Conservation (phyloP, 2,329 filamentous ascomycete species). For the Monosporascus cannonballus region DNA sequence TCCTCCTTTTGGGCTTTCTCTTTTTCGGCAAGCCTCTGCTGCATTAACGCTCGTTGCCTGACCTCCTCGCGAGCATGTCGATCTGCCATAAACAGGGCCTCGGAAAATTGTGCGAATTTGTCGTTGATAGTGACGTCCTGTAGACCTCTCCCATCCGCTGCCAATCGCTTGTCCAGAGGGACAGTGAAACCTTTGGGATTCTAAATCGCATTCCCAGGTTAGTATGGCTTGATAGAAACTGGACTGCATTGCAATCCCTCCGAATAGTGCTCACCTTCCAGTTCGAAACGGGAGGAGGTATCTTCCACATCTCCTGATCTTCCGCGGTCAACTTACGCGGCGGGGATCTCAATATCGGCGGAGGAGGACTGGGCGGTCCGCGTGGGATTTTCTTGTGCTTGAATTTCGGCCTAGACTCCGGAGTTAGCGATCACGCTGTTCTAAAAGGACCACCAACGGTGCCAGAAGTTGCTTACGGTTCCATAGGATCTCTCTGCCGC, state of each 20-base stretch:
- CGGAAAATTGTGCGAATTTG: slow-evolving; percentile 94
- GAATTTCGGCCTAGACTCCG: slow-evolving; percentile 70
- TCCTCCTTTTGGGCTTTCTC: slow-evolving; percentile 95
- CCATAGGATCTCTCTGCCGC: slow-evolving; percentile 80
- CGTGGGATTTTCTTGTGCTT: slow-evolving; percentile 98
- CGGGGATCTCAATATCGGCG: slow-evolving; percentile 91
- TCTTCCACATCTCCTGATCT: slow-evolving; percentile 96
- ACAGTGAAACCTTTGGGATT: slow-evolving; percentile 98
- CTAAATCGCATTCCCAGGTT: slow-evolving; percentile 15
- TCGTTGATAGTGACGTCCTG: slow-evolving; percentile 97
- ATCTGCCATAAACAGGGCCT: slow-evolving; percentile 90
- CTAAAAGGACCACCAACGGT: background rate
- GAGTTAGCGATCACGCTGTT: slow-evolving; percentile 3
- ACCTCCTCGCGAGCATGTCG: slow-evolving; percentile 94
- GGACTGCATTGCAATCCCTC: too few species aligned
- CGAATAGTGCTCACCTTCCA: slow-evolving; percentile 58
- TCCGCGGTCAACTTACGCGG: slow-evolving; percentile 92
- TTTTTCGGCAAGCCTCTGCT: slow-evolving; percentile 92
- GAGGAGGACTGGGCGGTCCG: slow-evolving; percentile 85
- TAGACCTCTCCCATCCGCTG: slow-evolving; percentile 83
- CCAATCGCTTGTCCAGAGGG: slow-evolving; percentile 88
- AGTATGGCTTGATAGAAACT: background rate
- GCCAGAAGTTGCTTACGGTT: background rate
- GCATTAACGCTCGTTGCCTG: slow-evolving; percentile 86
- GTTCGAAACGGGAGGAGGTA: slow-evolving; percentile 80